phyloP scores from a whole-genome alignment of 1,284 basidiomycete genomes.

The Somion occarium region DNA sequence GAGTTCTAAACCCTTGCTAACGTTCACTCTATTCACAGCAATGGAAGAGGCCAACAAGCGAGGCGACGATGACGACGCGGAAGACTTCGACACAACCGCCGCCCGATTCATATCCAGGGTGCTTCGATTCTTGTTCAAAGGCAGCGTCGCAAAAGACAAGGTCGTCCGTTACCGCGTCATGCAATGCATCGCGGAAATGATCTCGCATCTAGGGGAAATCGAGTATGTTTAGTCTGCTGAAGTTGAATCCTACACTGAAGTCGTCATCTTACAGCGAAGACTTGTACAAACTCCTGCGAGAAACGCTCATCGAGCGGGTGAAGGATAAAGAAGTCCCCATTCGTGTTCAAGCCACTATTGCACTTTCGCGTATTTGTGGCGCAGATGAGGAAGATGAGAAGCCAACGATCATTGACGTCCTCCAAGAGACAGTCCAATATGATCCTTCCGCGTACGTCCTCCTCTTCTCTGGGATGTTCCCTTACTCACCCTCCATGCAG shows the following conservation, averaged over 20 bases:
- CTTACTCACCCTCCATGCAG: conserved; percentile 33
- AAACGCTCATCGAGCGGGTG: conserved; percentile 71
- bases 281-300: conserved; percentile 65
- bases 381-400: conserved; percentile 73
- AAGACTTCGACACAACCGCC: conserved; percentile 67
- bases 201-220: conserved; percentile 77
- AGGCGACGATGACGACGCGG: conserved; percentile 40
- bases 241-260: not conserved
- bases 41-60: conserved; percentile 29
- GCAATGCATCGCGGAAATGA: conserved; percentile 77
- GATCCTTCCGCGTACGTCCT: conserved; percentile 78
- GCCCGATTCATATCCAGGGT: conserved; percentile 75
- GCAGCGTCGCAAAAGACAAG: conserved; percentile 90
- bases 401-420: conserved; percentile 58
- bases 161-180: conserved; percentile 79
- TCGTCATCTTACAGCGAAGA: conserved; percentile 60
- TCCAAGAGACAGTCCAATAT: conserved; percentile 70
- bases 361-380: conserved; percentile 79
- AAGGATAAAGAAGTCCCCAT: conserved; percentile 85
- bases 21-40: too few relatives aligned
- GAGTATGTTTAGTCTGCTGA: conserved; percentile 53
- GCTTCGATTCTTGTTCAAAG: conserved; percentile 76
- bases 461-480: not conserved
- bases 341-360: conserved; percentile 82
- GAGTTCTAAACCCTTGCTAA: too few relatives aligned